Evolutionary conservation across 768 basidiomycete species (phyloP), one percentile per base, ranked within the genome.

Genomic region (Lactarius akahatsu): DNA sequence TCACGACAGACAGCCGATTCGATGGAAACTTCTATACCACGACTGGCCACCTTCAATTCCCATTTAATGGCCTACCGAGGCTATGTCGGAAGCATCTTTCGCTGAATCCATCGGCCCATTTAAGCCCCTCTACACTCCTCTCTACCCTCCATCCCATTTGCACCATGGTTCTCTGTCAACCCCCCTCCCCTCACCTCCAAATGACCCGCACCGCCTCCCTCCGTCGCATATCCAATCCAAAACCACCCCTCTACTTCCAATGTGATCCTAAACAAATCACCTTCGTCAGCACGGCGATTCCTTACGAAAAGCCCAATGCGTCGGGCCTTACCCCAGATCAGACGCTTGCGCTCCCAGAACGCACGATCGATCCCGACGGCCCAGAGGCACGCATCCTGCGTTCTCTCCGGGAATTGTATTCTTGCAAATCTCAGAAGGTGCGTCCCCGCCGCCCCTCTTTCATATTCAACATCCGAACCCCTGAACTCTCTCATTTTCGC

Each of bases 401-500:
- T n/a, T 75, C 76, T 15, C 75, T 83, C n/a, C 79, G 78, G 65
- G 81, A 82, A 70, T 77, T 80, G 40, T 59, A 64, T 52, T 68
- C 59, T 30, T 26, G 59, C 61, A 68, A 56, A 57, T 30, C 66
- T n/a, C 47, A 34, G 34, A 47, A 13, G 26, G 56, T 57, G 60
- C 23, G 66, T 23, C 43, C 7, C 9, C 26, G 4, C 34, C 78
- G 77, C 71, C 43, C 3, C 11, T 7, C 40, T 34, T 18, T 9
- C 20, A 28, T 10, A 16, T 34, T 58, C 36, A 38, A 38, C 3
- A 38, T 0, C 36, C 36, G 36, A 38, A 38, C 36, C 36, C 36
- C 16, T 28, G 36, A 30, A 36, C 3, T 30, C 20, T 43, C 16
- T 10, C 8, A 2, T 30, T 18, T 10, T 45, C 20, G 1, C 61